These are phyloP conservation scores for Venturia nashicola DNA, from an alignment of 2,329 filamentous ascomycete genomes.

Conservation along the genomic window DNA sequence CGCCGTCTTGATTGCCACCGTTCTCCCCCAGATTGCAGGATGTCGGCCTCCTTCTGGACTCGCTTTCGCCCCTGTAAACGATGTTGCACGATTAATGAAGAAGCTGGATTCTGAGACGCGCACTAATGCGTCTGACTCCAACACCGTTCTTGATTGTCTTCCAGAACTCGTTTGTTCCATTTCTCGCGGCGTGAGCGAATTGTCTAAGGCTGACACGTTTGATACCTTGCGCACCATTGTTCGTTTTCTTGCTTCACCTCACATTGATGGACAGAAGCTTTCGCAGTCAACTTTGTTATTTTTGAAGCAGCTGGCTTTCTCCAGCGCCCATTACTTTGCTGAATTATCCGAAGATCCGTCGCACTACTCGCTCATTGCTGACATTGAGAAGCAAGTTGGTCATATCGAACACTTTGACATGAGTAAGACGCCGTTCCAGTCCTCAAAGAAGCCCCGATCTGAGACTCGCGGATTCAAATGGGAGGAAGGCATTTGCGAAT, in stretches of 20 bases:
- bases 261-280: neutral
- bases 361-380: neutral
- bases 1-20: neutral
- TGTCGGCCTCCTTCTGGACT: neutral
- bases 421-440: constrained; percentile 1
- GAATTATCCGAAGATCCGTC: neutral
- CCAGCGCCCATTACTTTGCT: neutral
- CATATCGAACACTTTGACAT: neutral
- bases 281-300: neutral
- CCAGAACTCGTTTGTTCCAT: constrained; percentile 8
- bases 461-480: constrained; percentile 2
- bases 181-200: neutral
- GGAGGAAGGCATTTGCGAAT: constrained; percentile 10
- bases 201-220: neutral
- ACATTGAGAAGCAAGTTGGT: neutral
- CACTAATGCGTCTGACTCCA: neutral
- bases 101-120: neutral
- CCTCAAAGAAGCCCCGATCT: neutral
- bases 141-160: neutral
- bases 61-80: neutral
- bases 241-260: neutral
- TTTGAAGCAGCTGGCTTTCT: constrained; percentile 2
- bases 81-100: neutral
- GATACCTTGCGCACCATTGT: neutral
- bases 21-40: neutral